A percentile compares a stretch with the other conserved stretches of the same genome.
Evolutionary conservation across 2,329 filamentous ascomycete genomes (phyloP).

Genomic region (Trichoderma oligosporum): DNA sequence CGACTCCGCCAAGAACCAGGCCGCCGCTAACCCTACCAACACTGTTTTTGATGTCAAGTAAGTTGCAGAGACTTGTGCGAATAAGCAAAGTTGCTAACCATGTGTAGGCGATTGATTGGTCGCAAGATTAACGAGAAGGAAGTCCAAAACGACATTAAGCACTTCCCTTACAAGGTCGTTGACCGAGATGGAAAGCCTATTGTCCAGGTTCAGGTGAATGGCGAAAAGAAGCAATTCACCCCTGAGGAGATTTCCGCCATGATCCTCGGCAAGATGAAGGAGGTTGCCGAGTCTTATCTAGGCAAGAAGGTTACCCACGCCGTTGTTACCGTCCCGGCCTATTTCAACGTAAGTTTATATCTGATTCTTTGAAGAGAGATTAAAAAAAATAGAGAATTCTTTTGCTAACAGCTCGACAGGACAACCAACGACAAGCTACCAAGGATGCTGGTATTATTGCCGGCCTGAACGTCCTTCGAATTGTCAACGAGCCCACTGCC

Average conservation of each 20-base stretch:
- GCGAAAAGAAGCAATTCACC: slow-evolving; percentile 67
- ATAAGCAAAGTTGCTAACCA: background rate
- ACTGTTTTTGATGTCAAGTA: slow-evolving; percentile 83
- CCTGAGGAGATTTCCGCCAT: slow-evolving; percentile 79
- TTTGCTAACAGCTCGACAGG: slow-evolving; percentile 38
- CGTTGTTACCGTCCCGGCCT: slow-evolving; percentile 91
- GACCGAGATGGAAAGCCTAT: slow-evolving; percentile 87
- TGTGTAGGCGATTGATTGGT: slow-evolving; percentile 70
- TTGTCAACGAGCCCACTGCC: slow-evolving; percentile 94
- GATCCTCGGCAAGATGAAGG: slow-evolving; percentile 82
- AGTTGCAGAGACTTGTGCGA: slow-evolving; percentile 39
- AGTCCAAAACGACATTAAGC: slow-evolving; percentile 90
- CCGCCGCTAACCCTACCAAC: slow-evolving; percentile 69
- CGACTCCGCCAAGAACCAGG: slow-evolving; percentile 97
- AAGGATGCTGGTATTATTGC: slow-evolving; percentile 92
- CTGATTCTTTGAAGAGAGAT: background rate
- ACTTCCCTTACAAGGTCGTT: slow-evolving; percentile 95
- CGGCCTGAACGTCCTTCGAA: slow-evolving; percentile 90
- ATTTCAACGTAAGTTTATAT: slow-evolving; percentile 69
- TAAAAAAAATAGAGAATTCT: background rate
- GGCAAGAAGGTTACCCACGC: slow-evolving; percentile 82
- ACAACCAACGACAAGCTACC: slow-evolving; percentile 94
- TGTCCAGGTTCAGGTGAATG: slow-evolving; percentile 69
- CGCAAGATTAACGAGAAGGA: slow-evolving; percentile 81
- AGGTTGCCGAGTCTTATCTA: slow-evolving; percentile 73